Percentiles rank a stretch among this genome's conserved stretches.
Evolutionary conservation across 116 monocot species (phyloP).

Genomic region (Trichopus zeylanicus): DNA sequence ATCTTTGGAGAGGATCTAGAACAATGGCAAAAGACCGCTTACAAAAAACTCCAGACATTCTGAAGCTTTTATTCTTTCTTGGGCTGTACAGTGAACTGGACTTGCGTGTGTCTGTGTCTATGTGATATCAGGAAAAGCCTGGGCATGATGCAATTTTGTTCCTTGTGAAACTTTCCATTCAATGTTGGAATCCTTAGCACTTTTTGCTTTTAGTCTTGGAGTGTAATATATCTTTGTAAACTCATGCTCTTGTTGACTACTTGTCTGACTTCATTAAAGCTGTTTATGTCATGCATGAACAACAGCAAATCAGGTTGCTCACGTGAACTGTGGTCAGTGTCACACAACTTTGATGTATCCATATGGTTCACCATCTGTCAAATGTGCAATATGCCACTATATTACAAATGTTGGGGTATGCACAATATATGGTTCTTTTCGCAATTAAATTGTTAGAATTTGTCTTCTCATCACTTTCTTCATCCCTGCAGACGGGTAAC

Average conservation of each 20-base stretch:
- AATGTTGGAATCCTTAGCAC: too few relatives aligned
- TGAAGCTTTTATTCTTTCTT: too few relatives aligned
- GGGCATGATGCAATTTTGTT: too few relatives aligned
- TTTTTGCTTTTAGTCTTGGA: too few relatives aligned
- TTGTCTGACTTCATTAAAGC: slow-evolving; percentile 3
- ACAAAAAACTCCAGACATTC: too few relatives aligned
- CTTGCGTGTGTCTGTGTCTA: too few relatives aligned
- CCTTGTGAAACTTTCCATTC: too few relatives aligned
- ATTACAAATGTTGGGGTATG: slow-evolving; percentile 65
- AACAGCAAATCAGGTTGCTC: slow-evolving; percentile 62
- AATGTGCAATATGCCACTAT: slow-evolving; percentile 83
- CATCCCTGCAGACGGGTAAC: slow-evolving; percentile 31
- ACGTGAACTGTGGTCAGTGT: slow-evolving; percentile 81
- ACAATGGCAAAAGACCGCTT: too few relatives aligned
- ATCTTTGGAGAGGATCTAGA: too few relatives aligned
- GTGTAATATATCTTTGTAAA: neutral
- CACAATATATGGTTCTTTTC: neutral
- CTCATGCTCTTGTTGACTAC: neutral
- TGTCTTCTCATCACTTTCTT: neutral
- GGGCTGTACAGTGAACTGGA: too few relatives aligned
- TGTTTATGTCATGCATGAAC: slow-evolving; percentile 6
- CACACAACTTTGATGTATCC: slow-evolving; percentile 79
- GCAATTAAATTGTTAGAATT: neutral
- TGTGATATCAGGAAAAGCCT: too few relatives aligned
- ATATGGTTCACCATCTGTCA: slow-evolving; percentile 81